phyloP scores from a whole-genome alignment of 2,329 filamentous ascomycete species.

The Coleophoma cylindrospora region DNA sequence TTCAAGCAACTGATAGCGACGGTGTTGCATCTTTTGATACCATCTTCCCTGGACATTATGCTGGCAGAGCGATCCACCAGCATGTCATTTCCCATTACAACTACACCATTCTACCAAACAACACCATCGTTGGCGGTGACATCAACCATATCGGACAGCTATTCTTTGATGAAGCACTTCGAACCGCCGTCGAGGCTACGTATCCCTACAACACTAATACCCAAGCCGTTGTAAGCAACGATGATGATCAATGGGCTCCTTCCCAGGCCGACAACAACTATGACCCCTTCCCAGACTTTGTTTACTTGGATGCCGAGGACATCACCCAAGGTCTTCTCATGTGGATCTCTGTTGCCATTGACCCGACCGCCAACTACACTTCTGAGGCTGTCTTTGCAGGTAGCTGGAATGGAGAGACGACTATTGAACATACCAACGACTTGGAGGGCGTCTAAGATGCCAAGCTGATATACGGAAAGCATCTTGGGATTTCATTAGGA shows the following conservation, averaged over 20 bases:
- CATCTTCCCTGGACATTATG: constrained; percentile 38
- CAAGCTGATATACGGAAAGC: no score
- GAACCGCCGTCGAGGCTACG: constrained; percentile 42
- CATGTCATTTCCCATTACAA: no score
- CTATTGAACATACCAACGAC: background rate
- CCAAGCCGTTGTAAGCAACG: constrained; percentile 40
- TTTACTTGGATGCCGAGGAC: constrained; percentile 32
- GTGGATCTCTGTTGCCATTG: constrained; percentile 2
- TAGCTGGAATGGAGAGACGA: constrained; percentile 1
- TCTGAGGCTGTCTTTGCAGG: constrained; percentile 1
- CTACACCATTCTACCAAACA: background rate
- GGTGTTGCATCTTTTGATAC: constrained; percentile 35
- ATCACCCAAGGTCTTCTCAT: constrained; percentile 2
- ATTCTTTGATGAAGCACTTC: constrained; percentile 57
- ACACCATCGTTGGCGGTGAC: background rate
- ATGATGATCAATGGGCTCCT: constrained; percentile 35
- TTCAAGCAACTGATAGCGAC: constrained; percentile 32
- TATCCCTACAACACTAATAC: constrained; percentile 42
- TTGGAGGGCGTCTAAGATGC: background rate
- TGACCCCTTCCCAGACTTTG: constrained; percentile 50
- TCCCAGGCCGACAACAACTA: constrained; percentile 36
- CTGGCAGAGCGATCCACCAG: constrained; percentile 8
- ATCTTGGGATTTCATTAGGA: no score
- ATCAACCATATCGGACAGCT: constrained; percentile 22
- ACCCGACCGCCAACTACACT: constrained; percentile 3